Percentiles rank a stretch among this genome's conserved stretches.
phyloP scores from a whole-genome alignment of 352 stramenopile species.

The Pythium phragmitis region DNA sequence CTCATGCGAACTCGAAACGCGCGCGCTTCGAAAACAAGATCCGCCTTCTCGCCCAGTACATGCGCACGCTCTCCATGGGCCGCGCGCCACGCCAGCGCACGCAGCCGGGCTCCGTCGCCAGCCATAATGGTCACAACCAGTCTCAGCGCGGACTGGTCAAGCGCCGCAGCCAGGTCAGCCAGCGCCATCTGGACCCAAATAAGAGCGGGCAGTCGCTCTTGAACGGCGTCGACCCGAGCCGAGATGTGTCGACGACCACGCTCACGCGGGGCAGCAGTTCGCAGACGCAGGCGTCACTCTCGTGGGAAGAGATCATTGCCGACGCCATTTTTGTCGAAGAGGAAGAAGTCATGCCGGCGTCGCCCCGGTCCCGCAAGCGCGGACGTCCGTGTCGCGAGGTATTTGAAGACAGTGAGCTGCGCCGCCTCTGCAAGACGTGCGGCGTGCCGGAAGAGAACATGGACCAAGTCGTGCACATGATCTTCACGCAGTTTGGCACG shows the following conservation, averaged over 20 bases:
- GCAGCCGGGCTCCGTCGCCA: slow-evolving; percentile 1
- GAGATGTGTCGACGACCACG: not conserved
- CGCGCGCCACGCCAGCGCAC: slow-evolving; percentile 16
- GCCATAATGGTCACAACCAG: slow-evolving; percentile 5
- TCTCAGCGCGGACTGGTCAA: slow-evolving; percentile 12
- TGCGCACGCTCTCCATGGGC: slow-evolving; percentile 25
- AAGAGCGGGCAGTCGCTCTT: slow-evolving; percentile 16
- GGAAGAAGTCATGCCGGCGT: slow-evolving; percentile 43
- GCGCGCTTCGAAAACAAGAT: slow-evolving; percentile 28
- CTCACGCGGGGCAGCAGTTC: slow-evolving; percentile 17
- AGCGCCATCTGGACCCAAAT: slow-evolving; percentile 25
- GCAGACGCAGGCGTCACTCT: slow-evolving; percentile 19
- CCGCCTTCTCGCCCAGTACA: slow-evolving; percentile 26
- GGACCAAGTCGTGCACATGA: slow-evolving; percentile 48
- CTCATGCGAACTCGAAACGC: slow-evolving; percentile 1
- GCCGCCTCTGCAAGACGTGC: slow-evolving; percentile 47
- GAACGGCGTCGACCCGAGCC: slow-evolving; percentile 7
- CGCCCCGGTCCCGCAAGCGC: slow-evolving; percentile 50
- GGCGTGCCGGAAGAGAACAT: slow-evolving; percentile 42
- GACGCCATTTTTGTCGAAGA: slow-evolving; percentile 33
- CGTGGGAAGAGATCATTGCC: slow-evolving; percentile 32
- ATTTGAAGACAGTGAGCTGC: slow-evolving; percentile 50
- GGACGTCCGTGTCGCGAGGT: slow-evolving; percentile 37
- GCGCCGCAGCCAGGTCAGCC: slow-evolving; percentile 24
- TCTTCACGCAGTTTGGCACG: slow-evolving; percentile 59